Base-by-base conservation (phyloP, 2,329 filamentous ascomycete genomes). In the Microdochium trichocladiopsis region DNA sequence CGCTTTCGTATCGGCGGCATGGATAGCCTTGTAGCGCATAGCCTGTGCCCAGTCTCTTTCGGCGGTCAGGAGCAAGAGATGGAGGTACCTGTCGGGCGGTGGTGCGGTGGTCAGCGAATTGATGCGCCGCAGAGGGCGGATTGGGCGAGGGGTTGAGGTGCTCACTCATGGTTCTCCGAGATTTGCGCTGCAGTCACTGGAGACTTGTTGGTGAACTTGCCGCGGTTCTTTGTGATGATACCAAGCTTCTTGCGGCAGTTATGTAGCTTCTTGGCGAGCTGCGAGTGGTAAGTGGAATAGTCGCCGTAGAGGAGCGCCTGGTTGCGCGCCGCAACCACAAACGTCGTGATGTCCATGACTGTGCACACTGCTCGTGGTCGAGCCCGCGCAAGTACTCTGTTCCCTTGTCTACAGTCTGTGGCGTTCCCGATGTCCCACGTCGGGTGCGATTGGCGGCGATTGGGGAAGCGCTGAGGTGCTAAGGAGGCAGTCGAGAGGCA, bases 31-130 rank as follows among this genome's bases (percentile, higher is more conserved):
- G 79, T 96, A 90, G 66, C 88, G 84, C 91, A 97, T 95, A 53
- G 92, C 93, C 69, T 96, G 87, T 36, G 94, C 93, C 90, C 91
- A 97, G 50, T 92, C 90, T 57, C 94, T 83, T 73, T 99, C 94
- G 55, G 92, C 85, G 37, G 84, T 88, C 63, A 96, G 83, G 52
- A 99, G 78, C 28, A 93, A 77, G n/a, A 96, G 77, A 59, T 87
- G 79, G 49, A 86, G 81, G 70, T 85, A 89, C 69, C 90, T 95
- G 60, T 23, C 6, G 4, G 11, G 12, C 16, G 18, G 10, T 12
- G 9, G 3, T 23, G 58, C 21, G 53, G 48, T 25, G 50, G 51
- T 55, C 37, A 57, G 52, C 25, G 45, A 47, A 51, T 25, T 23
- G 36, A 49, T 52, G n/a, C 21, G 11, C n/a, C 41, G 52, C n/a